Conservation (phyloP, 2,329 filamentous ascomycete species). For the Ophiostoma pallidulum region DNA sequence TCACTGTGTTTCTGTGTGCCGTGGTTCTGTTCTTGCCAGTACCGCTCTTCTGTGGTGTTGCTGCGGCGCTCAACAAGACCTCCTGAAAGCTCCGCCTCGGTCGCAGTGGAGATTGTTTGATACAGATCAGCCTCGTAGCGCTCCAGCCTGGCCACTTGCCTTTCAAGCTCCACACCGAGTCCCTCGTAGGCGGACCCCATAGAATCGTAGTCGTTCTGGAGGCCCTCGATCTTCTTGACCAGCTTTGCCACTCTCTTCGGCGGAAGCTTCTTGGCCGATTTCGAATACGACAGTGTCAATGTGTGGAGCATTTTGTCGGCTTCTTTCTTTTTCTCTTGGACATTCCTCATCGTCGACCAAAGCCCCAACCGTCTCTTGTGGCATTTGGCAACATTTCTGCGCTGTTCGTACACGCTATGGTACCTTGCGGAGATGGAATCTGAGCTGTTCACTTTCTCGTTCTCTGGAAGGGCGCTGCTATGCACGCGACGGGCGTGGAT, state of each 20-base stretch:
- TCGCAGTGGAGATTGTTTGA: conserved; percentile 18
- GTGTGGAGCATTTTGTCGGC: conserved; percentile 10
- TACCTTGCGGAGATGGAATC: not conserved
- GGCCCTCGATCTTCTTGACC: conserved; percentile 1
- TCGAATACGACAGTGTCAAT: not conserved
- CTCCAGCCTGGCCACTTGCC: conserved; percentile 1
- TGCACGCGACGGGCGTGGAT: too few species aligned
- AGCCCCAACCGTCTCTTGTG: conserved; percentile 4
- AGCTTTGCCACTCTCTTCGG: not conserved
- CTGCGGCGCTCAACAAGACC: too few species aligned
- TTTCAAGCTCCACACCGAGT: conserved; percentile 22
- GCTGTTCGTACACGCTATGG: conserved; percentile 20
- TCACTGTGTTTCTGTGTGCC: too few species aligned
- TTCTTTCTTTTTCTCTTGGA: conserved; percentile 4
- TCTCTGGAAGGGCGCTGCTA: not conserved
- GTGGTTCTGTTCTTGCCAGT: not conserved
- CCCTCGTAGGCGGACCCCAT: conserved; percentile 27
- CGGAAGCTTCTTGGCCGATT: not conserved
- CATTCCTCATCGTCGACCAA: not conserved
- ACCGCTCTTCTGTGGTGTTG: too few species aligned
- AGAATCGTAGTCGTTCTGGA: conserved; percentile 1
- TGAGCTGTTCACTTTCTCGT: not conserved
- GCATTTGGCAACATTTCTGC: conserved; percentile 14
- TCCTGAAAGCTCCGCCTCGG: too few species aligned
- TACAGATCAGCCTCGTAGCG: conserved; percentile 25